These are phyloP conservation scores for Barnettozyma siamensis DNA, from an alignment of 805 yeast genomes.

Conservation along the genomic window DNA sequence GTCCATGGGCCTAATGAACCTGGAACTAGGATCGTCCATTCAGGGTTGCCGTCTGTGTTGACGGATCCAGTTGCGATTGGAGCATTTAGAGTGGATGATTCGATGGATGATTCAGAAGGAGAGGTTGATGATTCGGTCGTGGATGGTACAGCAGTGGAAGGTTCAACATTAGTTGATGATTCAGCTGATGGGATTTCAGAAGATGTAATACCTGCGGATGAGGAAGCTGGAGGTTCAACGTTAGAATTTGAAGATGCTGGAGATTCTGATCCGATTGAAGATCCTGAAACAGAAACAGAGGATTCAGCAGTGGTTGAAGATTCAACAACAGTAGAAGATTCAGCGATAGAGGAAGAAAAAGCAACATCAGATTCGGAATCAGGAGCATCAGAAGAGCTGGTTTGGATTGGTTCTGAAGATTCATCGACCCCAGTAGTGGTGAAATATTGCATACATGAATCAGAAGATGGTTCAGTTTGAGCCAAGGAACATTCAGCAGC, in stretches of 20 bases:
- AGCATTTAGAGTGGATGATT: neutral
- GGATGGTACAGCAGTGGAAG: neutral
- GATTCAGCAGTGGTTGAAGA: no score
- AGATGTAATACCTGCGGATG: neutral
- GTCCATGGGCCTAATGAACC: slow-evolving; percentile 10
- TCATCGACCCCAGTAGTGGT: neutral
- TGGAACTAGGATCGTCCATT: slow-evolving; percentile 6
- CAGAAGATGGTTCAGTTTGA: slow-evolving; percentile 6
- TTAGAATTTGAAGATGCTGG: no score
- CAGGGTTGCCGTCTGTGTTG: slow-evolving; percentile 1
- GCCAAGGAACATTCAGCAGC: slow-evolving; percentile 5
- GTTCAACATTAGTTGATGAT: neutral
- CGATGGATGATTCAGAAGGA: neutral
- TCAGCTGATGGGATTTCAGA: neutral
- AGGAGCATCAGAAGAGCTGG: neutral
- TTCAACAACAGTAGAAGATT: neutral
- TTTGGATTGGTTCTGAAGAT: neutral
- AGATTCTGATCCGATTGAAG: no score
- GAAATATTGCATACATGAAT: neutral
- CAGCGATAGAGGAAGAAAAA: no score
- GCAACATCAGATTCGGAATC: no score
- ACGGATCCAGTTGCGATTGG: neutral
- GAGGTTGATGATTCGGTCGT: neutral
- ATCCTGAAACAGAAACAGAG: no score
- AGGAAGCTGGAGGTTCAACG: no score